Evolutionary conservation across 306 rosid species (phyloP).

Genomic region (Castanospermum australe): DNA sequence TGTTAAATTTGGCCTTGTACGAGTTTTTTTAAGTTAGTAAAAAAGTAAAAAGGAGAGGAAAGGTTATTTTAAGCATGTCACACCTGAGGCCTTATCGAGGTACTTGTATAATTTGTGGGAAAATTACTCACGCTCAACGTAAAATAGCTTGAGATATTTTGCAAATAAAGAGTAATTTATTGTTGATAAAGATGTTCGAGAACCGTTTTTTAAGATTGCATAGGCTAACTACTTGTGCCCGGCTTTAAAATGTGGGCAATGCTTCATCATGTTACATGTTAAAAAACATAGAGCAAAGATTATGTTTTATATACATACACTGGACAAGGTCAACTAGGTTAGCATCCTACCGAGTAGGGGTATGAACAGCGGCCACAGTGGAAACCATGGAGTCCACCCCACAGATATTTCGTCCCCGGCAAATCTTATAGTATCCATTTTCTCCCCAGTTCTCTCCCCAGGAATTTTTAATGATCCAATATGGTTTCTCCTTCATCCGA

Average conservation of each 20-base stretch:
- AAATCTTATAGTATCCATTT: conserved; percentile 83
- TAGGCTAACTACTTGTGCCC: neutral
- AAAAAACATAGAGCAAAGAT: neutral
- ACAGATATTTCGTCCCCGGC: conserved; percentile 79
- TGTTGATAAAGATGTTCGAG: neutral
- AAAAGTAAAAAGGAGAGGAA: no score
- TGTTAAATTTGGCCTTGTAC: neutral
- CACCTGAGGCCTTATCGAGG: no score
- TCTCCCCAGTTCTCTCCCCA: conserved; percentile 99
- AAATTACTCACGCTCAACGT: neutral
- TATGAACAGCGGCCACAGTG: conserved; percentile 37
- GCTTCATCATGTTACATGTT: neutral
- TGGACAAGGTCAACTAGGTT: neutral
- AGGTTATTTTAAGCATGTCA: no score
- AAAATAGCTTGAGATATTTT: neutral
- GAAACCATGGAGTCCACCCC: conserved; percentile 37
- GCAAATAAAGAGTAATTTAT: neutral
- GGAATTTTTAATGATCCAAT: conserved; percentile 91
- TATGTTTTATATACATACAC: neutral
- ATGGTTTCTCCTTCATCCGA: conserved; percentile 85
- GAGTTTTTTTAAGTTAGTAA: no score
- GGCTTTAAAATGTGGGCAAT: neutral
- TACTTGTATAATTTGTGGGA: no score
- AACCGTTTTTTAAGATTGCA: neutral
- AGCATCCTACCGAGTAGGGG: conserved; percentile 20